Conservation (phyloP, 352 stramenopile species). For the Globisporangium takayamanum region DNA sequence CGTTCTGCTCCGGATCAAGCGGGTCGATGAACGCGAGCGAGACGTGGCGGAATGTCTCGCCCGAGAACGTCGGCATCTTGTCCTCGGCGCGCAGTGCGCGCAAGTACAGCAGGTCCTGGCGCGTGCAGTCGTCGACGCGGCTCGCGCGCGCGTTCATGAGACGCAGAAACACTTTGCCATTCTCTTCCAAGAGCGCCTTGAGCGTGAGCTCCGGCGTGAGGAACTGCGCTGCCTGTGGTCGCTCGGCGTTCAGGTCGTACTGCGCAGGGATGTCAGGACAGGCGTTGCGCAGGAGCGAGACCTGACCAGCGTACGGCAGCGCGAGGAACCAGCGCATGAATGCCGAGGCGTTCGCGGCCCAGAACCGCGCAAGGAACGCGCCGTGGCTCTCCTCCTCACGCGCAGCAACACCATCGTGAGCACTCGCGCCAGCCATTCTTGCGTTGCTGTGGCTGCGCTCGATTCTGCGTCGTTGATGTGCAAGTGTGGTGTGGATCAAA, state of each 20-base stretch:
- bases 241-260: slow-evolving; percentile 40
- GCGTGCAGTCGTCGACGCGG: slow-evolving; percentile 61
- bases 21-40: slow-evolving; percentile 77
- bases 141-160: slow-evolving; percentile 72
- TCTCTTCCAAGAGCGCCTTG: slow-evolving; percentile 68
- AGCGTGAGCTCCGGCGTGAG: slow-evolving; percentile 69
- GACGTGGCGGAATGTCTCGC: slow-evolving; percentile 67
- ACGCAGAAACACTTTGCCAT: slow-evolving; percentile 70
- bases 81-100: slow-evolving; percentile 41
- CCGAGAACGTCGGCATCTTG: slow-evolving; percentile 85
- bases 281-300: slow-evolving; percentile 73
- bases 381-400: slow-evolving; percentile 33
- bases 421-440: background rate
- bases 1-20: slow-evolving; percentile 59
- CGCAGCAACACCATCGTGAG: background rate
- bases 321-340: slow-evolving; percentile 86
- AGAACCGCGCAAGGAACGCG: slow-evolving; percentile 70
- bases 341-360: slow-evolving; percentile 52
- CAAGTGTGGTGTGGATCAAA: background rate
- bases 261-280: slow-evolving; percentile 63
- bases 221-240: slow-evolving; percentile 54
- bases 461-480: background rate
- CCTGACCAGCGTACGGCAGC: slow-evolving; percentile 67
- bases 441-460: too few species aligned
- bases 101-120: slow-evolving; percentile 72